Conservation (phyloP, 306 rosid species). For the Cucumis cinereus region DNA sequence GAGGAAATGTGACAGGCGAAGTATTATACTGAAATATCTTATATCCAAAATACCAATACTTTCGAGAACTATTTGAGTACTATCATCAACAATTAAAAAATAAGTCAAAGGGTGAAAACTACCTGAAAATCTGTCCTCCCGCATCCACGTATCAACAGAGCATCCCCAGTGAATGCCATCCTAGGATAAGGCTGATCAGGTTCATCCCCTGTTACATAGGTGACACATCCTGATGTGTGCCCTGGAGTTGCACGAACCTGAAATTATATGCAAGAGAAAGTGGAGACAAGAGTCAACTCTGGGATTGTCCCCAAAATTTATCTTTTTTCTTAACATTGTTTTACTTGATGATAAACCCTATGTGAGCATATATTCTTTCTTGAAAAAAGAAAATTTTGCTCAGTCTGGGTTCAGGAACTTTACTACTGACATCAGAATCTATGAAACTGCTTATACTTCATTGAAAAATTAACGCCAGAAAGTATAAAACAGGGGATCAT, state of each 20-base stretch:
- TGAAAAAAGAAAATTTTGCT: background rate
- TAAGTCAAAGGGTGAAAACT: background rate
- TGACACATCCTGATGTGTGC: constrained; percentile 77
- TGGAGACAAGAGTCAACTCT: background rate
- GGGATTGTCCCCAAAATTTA: background rate
- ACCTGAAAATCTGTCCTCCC: constrained; percentile 99
- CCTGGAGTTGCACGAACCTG: constrained; percentile 96
- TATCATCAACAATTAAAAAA: background rate
- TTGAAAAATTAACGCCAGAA: background rate
- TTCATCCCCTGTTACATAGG: constrained; percentile 84
- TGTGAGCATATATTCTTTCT: background rate
- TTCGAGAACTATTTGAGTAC: background rate
- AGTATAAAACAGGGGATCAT: background rate
- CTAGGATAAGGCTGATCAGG: constrained; percentile 68
- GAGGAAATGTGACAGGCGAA: background rate
- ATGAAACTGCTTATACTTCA: background rate
- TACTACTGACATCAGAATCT: background rate
- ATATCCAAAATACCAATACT: background rate
- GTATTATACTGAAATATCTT: background rate
- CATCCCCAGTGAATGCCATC: constrained; percentile 90
- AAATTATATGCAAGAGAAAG: background rate
- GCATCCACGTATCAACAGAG: constrained; percentile 80
- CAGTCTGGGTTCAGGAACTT: background rate
- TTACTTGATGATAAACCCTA: background rate
- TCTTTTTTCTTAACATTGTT: background rate